These are phyloP conservation scores for Zalerion maritima DNA, from an alignment of 495 filamentous ascomycete species.

Conservation along the genomic window DNA sequence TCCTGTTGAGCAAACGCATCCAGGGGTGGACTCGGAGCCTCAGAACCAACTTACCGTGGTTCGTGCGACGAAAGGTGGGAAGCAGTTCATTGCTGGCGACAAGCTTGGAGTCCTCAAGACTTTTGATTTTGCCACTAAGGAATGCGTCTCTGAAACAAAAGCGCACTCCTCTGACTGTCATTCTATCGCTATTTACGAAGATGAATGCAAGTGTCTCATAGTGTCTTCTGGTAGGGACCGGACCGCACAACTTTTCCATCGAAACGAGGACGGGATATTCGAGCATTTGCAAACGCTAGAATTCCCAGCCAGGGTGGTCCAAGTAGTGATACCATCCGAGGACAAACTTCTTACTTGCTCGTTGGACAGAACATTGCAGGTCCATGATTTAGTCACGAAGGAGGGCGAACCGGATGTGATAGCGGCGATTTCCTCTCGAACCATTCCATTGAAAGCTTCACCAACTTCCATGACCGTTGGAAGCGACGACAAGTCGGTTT, in stretches of 20 bases:
- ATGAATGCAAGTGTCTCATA: slow-evolving; percentile 40
- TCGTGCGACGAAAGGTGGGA: slow-evolving; percentile 40
- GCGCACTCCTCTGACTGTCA: slow-evolving; percentile 81
- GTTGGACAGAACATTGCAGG: slow-evolving; percentile 68
- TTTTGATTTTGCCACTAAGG: slow-evolving; percentile 31
- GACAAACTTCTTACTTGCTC: slow-evolving; percentile 72
- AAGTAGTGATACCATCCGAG: slow-evolving; percentile 30
- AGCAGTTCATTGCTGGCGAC: slow-evolving; percentile 67
- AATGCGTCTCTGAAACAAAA: slow-evolving; percentile 49
- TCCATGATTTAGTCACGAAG: slow-evolving; percentile 61
- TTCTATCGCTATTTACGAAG: slow-evolving; percentile 55
- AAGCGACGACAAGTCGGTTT: slow-evolving; percentile 45
- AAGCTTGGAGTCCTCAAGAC: slow-evolving; percentile 64
- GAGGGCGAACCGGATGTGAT: slow-evolving; percentile 51
- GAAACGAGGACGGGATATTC: slow-evolving; percentile 28
- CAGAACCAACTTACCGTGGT: slow-evolving; percentile 71
- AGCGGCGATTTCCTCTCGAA: slow-evolving; percentile 60
- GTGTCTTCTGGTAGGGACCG: slow-evolving; percentile 78
- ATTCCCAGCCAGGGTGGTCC: slow-evolving; percentile 31
- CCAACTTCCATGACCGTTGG: slow-evolving; percentile 67
- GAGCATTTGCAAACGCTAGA: slow-evolving; percentile 38
- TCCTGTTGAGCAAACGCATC: slow-evolving; percentile 52
- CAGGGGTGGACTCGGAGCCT: slow-evolving; percentile 31
- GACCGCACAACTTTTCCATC: slow-evolving; percentile 73
- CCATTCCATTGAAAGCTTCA: slow-evolving; percentile 70